Conservation (phyloP, 192 early-diverging fungal species). For the Haplosporangium gracile region DNA sequence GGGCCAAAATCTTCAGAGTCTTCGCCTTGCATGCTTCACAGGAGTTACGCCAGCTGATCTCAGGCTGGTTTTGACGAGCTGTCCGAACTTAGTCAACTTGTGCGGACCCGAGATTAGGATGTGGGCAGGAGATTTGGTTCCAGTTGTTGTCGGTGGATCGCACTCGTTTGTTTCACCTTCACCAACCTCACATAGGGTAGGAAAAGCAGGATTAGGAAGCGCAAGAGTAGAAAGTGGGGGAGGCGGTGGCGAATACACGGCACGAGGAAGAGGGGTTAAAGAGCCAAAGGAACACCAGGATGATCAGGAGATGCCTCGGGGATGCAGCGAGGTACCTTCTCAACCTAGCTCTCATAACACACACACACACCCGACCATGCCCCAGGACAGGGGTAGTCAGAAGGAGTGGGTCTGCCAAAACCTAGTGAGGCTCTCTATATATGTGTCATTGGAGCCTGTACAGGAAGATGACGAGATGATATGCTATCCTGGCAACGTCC, state of each 20-base stretch:
- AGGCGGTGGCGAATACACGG: neutral
- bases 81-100: conserved; percentile 31
- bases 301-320: neutral
- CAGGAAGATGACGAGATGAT: neutral
- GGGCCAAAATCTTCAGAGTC: conserved; percentile 22
- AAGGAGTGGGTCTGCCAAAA: conserved; percentile 23
- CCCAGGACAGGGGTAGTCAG: neutral
- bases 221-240: neutral
- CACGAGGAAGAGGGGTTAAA: neutral
- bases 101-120: conserved; percentile 36
- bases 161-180: neutral
- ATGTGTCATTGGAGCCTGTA: conserved; percentile 16
- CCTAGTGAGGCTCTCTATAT: conserved; percentile 26
- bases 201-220: neutral
- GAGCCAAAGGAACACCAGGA: neutral
- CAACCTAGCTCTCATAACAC: neutral
- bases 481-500: neutral
- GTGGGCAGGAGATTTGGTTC: conserved; percentile 31
- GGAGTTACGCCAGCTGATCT: conserved; percentile 27
- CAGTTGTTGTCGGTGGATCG: neutral
- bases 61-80: conserved; percentile 15
- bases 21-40: conserved; percentile 32
- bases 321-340: neutral
- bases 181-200: neutral
- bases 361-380: neutral